Percentiles rank a stretch among this genome's conserved stretches.
These are phyloP conservation scores for Cucurbitaria berberidis DNA, from an alignment of 2,329 filamentous ascomycete genomes.

Conservation along the genomic window DNA sequence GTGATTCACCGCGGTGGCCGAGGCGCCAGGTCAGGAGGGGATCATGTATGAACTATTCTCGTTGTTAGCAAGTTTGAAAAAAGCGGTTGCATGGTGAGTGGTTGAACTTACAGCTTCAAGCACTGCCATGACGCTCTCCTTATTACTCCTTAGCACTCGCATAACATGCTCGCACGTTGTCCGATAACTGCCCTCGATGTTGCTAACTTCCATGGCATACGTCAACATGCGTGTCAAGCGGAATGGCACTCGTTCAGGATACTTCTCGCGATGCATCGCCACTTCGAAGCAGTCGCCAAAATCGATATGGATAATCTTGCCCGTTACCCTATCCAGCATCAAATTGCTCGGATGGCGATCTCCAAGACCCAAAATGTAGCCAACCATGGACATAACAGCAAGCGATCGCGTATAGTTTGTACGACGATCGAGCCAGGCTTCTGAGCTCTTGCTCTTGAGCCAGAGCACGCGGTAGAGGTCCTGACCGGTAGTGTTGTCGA, in stretches of 20 bases:
- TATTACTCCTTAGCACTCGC: conserved; percentile 94
- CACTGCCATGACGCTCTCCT: conserved; percentile 98
- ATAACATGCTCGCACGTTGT: conserved; percentile 99
- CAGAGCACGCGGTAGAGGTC: conserved; percentile 97
- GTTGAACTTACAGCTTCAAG: conserved; percentile 84
- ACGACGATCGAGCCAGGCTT: conserved; percentile 94
- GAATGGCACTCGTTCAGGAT: conserved; percentile 97
- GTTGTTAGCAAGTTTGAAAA: conserved; percentile 7
- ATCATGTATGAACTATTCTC: conserved; percentile 89
- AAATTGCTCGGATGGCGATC: conserved; percentile 97
- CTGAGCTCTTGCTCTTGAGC: conserved; percentile 98
- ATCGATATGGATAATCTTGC: conserved; percentile 98
- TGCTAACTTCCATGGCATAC: conserved; percentile 99
- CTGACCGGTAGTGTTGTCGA: conserved; percentile 98
- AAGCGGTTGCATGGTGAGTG: background rate
- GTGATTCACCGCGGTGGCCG: conserved; percentile 63
- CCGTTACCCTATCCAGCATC: conserved; percentile 94
- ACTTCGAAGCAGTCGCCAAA: conserved; percentile 99
- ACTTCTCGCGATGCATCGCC: conserved; percentile 99
- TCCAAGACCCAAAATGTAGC: conserved; percentile 95
- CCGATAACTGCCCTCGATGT: conserved; percentile 97
- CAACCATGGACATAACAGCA: conserved; percentile 99
- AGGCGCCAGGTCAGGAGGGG: conserved; percentile 98
- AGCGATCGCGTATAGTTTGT: conserved; percentile 99
- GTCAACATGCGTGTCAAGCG: conserved; percentile 97